These are phyloP conservation scores for Aegilops longissima DNA, from an alignment of 176 grass and related monocot species.

Conservation along the genomic window DNA sequence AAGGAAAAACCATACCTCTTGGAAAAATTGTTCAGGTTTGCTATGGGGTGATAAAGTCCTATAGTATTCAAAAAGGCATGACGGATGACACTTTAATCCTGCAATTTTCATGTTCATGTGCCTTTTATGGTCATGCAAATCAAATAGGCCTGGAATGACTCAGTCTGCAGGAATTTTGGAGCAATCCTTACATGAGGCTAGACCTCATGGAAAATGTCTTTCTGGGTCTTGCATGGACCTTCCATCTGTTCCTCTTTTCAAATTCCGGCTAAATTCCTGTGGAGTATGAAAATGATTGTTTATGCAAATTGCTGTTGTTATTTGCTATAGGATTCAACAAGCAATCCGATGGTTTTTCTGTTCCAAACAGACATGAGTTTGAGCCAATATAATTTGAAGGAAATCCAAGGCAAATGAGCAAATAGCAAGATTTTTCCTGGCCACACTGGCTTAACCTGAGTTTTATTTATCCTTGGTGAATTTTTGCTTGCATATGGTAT, in stretches of 20 bases:
- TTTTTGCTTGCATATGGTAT: neutral
- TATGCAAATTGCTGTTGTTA: neutral
- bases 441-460: neutral
- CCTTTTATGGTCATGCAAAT: neutral
- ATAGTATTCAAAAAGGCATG: conserved; percentile 3
- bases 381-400: neutral
- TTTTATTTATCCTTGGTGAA: neutral
- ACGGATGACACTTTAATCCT: neutral
- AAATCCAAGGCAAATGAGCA: neutral
- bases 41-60: neutral
- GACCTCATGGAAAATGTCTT: neutral
- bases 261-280: neutral
- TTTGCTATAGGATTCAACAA: neutral
- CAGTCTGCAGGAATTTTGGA: neutral
- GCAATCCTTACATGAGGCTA: neutral
- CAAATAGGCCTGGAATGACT: neutral
- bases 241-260: neutral
- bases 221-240: neutral
- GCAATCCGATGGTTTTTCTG: neutral
- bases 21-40: neutral
- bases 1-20: neutral
- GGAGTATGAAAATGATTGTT: neutral
- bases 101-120: neutral
- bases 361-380: neutral
- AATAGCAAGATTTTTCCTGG: neutral